Percentiles rank a stretch among this genome's conserved stretches.
Evolutionary conservation across 306 rosid species (phyloP).

Genomic region (Lathyrus tuberosus): DNA sequence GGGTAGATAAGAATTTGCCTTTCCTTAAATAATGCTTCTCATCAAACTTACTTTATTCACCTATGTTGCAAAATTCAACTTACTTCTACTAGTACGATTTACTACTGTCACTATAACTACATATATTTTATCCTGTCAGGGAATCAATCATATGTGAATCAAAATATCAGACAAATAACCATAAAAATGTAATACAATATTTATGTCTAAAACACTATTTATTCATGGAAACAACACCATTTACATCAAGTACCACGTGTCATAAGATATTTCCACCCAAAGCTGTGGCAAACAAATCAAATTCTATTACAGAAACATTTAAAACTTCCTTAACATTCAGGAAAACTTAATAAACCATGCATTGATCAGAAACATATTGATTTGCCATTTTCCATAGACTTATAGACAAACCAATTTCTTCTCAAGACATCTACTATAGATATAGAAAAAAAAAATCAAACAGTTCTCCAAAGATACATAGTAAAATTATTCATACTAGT

Average conservation of each 20-base stretch:
- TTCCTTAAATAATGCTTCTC: not conserved
- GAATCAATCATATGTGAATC: not conserved
- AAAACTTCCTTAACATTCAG: slow-evolving; percentile 29
- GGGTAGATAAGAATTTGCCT: too few species aligned
- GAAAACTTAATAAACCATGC: slow-evolving; percentile 23
- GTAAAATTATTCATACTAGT: not conserved
- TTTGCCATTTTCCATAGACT: slow-evolving; percentile 28
- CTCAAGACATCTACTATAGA: slow-evolving; percentile 11
- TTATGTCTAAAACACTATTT: not conserved
- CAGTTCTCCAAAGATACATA: not conserved
- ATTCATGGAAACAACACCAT: slow-evolving; percentile 31
- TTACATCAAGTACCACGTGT: slow-evolving; percentile 23
- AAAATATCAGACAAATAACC: not conserved
- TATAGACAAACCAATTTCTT: slow-evolving; percentile 41
- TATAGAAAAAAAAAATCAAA: not conserved
- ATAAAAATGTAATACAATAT: slow-evolving; percentile 8
- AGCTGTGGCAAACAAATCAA: slow-evolving; percentile 34
- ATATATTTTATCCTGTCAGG: not conserved
- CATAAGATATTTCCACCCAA: slow-evolving; percentile 25
- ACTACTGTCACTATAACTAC: not conserved
- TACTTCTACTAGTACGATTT: not conserved
- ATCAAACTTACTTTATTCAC: not conserved
- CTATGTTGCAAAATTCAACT: not conserved
- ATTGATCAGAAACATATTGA: slow-evolving; percentile 15
- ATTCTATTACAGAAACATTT: slow-evolving; percentile 35